These are phyloP conservation scores for Metarhizium humberi DNA, from an alignment of 2,329 filamentous ascomycete species.

Conservation along the genomic window DNA sequence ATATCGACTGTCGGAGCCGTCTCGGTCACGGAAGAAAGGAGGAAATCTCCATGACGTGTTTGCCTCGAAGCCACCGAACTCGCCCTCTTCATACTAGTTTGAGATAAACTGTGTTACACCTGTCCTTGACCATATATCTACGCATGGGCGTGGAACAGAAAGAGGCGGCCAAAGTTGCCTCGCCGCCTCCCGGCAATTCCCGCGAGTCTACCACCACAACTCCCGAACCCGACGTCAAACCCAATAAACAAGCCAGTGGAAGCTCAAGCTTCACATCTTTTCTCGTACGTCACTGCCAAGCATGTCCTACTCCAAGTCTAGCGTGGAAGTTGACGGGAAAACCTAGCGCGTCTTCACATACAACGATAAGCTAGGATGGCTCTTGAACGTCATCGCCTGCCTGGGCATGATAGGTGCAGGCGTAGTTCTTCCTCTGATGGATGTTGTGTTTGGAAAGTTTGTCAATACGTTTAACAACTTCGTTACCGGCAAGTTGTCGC, in stretches of 20 bases:
- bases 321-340: background rate
- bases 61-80: background rate
- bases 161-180: background rate
- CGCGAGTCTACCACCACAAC: background rate
- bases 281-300: conserved; percentile 7
- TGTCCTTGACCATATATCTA: background rate
- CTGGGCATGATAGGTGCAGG: conserved; percentile 28
- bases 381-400: conserved; percentile 24
- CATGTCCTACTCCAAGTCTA: background rate
- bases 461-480: conserved; percentile 50
- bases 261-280: conserved; percentile 17
- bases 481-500: conserved; percentile 31
- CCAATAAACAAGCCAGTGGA: conserved; percentile 9
- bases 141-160: background rate
- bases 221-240: background rate
- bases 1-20: background rate
- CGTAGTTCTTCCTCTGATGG: conserved; percentile 42
- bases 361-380: conserved; percentile 27
- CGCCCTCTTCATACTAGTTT: background rate
- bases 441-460: conserved; percentile 46
- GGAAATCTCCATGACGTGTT: background rate
- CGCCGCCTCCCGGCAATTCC: background rate
- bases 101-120: background rate
- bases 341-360: conserved; percentile 28
- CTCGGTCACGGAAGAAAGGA: background rate